Evolutionary conservation across 1,284 basidiomycete species (phyloP), one percentile per base, ranked within the genome.

Genomic region (Apiotrichum montevideense): DNA sequence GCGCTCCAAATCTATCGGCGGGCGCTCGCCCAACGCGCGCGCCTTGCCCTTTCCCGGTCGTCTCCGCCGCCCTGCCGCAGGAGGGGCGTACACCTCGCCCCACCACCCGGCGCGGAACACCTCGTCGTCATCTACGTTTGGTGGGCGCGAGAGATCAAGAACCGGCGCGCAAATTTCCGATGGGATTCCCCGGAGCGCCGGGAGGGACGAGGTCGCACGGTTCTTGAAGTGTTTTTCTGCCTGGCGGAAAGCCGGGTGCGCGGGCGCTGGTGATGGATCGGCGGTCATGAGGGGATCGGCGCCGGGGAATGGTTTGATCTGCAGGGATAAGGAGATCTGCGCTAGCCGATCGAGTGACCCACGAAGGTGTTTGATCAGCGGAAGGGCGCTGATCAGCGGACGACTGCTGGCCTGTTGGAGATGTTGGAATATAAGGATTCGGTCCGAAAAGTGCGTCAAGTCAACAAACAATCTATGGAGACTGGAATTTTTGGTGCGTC

Each of bases 141-240:
- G 52, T 8, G 70, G 69, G 10, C 73, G 65, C 8, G 72, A 71
- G 5, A 75, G 62, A 54, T 77, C 74, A 29, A 75, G 51, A n/a
- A 76, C 58, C 1, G 56, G 42, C 13, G 32, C 6, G 44, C 59
- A 61, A 10, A 55, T n/a, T 13, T 14, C 37, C 5, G 45, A 2
- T 57, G 8, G 61, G 46, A 46, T 60, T 11, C 52, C 54, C 11
- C 63, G 64, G 1, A 77, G 58, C 0, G 69, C 66, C 0, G 73
- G 44, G 51, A 35, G 56, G 40, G 45, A 48, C 51, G 61, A 32
- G 11, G 62, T 55, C 8, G 67, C 62, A 15, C 69, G 68, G 55
- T 67, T 71, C 63, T 77, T 77, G 66, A 72, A 77, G 62, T 77
- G 73, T 55, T 76, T 76, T 62, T 77, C 75, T 7, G 66, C 59